phyloP scores from a whole-genome alignment of 129 eudicot species.

The Dittrichia graveolens region DNA sequence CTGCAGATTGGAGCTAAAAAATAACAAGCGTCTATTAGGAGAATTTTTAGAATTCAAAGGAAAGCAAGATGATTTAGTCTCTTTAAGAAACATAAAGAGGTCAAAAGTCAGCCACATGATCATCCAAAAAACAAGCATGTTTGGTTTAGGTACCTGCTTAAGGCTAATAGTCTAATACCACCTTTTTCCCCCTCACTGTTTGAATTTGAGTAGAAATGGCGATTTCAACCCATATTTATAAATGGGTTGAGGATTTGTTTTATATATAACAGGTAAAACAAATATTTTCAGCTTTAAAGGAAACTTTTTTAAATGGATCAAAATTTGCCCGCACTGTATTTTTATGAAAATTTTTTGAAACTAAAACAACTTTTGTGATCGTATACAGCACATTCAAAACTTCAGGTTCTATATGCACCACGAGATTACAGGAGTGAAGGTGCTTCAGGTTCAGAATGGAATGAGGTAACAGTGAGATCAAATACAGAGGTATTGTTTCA shows the following conservation, averaged over 20 bases:
- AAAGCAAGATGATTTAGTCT: slow-evolving; percentile 69
- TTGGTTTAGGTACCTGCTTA: slow-evolving; percentile 70
- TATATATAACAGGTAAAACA: background rate
- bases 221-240: too few relatives aligned
- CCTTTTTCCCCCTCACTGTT: background rate
- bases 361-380: slow-evolving; percentile 6
- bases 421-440: slow-evolving; percentile 78
- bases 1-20: slow-evolving; percentile 85
- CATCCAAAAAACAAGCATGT: slow-evolving; percentile 82
- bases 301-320: too few relatives aligned
- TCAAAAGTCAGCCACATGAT: slow-evolving; percentile 74
- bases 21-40: slow-evolving; percentile 66
- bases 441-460: slow-evolving; percentile 59
- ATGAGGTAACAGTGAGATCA: slow-evolving; percentile 70
- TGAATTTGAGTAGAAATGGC: background rate
- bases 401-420: slow-evolving; percentile 63
- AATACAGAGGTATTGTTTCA: slow-evolving; percentile 80
- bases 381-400: slow-evolving; percentile 73
- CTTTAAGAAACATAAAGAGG: slow-evolving; percentile 69
- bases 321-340: background rate
- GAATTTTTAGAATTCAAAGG: slow-evolving; percentile 94
- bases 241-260: background rate
- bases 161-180: background rate
- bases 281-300: background rate
- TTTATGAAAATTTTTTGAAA: background rate